Evolutionary conservation across 306 rosid species (phyloP).

Genomic region (Castanea mollissima): DNA sequence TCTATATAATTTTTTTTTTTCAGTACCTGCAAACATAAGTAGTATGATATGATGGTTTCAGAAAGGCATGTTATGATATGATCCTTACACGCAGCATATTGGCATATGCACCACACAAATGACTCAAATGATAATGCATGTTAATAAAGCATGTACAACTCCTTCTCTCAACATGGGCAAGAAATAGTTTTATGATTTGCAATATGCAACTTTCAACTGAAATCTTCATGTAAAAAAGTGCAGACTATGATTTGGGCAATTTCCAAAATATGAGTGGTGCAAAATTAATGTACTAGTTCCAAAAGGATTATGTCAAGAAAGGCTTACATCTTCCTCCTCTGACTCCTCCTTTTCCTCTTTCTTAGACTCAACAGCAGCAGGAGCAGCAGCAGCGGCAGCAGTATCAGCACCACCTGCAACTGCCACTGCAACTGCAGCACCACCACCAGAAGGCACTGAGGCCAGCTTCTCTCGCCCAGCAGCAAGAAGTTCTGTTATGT

Average conservation of each 20-base stretch:
- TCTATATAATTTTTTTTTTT: background rate
- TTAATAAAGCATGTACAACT: no score
- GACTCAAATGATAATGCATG: no score
- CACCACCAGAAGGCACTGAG: slow-evolving; percentile 70
- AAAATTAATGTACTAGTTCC: background rate
- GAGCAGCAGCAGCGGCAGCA: slow-evolving; percentile 35
- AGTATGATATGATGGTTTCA: background rate
- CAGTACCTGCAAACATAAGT: background rate
- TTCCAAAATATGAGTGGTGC: background rate
- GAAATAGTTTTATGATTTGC: no score
- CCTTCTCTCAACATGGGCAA: no score
- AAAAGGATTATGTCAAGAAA: background rate
- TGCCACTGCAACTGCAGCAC: slow-evolving; percentile 37
- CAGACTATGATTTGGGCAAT: background rate
- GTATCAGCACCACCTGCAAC: slow-evolving; percentile 29
- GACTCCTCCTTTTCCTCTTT: slow-evolving; percentile 72
- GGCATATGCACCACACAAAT: no score
- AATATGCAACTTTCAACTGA: no score
- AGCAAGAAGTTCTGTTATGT: slow-evolving; percentile 70
- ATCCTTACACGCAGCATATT: no score
- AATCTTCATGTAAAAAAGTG: no score
- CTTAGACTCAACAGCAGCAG: slow-evolving; percentile 66
- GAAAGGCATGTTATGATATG: no score
- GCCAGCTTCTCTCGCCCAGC: slow-evolving; percentile 70
- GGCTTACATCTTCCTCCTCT: slow-evolving; percentile 70